Conservation (phyloP, 164 flowering plant species). For the Houttuynia cordata region DNA sequence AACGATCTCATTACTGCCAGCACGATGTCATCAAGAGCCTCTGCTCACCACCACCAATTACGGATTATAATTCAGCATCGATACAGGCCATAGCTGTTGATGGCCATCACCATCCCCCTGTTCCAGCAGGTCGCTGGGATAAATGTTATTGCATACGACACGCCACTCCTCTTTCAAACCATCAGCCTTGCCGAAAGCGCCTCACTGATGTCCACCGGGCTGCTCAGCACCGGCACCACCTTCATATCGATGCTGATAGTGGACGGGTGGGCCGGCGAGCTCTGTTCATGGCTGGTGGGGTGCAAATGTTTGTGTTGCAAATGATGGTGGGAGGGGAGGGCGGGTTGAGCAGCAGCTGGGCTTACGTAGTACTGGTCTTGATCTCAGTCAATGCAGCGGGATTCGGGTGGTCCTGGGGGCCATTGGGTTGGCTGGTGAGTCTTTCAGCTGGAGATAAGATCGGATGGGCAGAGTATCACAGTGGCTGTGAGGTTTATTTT, state of each 20-base stretch:
- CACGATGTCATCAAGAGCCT: not conserved
- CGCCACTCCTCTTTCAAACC: constrained; percentile 14
- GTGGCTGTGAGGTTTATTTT: constrained; percentile 15
- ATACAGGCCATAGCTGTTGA: constrained; percentile 17
- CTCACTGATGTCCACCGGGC: constrained; percentile 17
- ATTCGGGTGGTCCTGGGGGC: constrained; percentile 22
- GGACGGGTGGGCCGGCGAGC: constrained; percentile 13
- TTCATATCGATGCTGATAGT: constrained; percentile 14
- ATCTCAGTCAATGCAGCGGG: constrained; percentile 17
- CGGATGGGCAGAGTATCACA: constrained; percentile 19
- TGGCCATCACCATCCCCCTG: constrained; percentile 20
- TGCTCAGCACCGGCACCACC: constrained; percentile 10
- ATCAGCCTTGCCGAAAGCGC: constrained; percentile 22
- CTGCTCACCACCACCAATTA: constrained; percentile 10
- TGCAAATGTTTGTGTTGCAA: constrained; percentile 15
- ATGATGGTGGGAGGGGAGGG: constrained; percentile 12
- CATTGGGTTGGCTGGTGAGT: constrained; percentile 20
- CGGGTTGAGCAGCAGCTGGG: constrained; percentile 10
- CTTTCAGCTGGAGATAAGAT: constrained; percentile 19
- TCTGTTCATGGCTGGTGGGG: constrained; percentile 16
- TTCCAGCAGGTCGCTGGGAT: constrained; percentile 22
- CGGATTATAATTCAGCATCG: constrained; percentile 4
- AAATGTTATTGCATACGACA: constrained; percentile 19
- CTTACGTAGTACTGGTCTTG: constrained; percentile 11
- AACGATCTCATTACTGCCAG: constrained; percentile 24